A percentile compares a stretch with the other conserved stretches of the same genome.
phyloP scores from a whole-genome alignment of 2,329 filamentous ascomycete genomes.

The Sphaerostilbella broomeana region DNA sequence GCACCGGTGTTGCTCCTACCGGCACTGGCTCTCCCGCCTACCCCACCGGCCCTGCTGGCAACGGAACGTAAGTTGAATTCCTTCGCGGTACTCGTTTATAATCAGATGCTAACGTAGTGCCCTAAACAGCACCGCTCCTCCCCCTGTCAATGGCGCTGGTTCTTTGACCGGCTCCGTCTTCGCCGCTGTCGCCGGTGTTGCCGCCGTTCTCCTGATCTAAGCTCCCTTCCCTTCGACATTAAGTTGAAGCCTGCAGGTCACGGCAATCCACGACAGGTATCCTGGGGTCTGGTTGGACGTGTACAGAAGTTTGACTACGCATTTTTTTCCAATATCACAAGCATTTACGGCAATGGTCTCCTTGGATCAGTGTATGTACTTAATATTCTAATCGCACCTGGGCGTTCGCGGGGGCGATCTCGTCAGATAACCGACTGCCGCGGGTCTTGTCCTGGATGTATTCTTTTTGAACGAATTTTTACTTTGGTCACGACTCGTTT shows the following conservation, averaged over 20 bases:
- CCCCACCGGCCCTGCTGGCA: constrained; percentile 33
- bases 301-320: constrained; percentile 34
- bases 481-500: constrained; percentile 10
- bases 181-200: constrained; percentile 49
- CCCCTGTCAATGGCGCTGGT: constrained; percentile 44
- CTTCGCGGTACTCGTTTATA: neutral
- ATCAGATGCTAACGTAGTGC: neutral
- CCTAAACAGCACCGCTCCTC: constrained; percentile 20
- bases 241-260: constrained; percentile 35
- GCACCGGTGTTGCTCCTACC: constrained; percentile 23
- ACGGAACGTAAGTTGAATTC: constrained; percentile 20
- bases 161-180: constrained; percentile 48
- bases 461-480: constrained; percentile 15
- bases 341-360: constrained; percentile 19
- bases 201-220: constrained; percentile 51
- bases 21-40: constrained; percentile 39
- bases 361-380: constrained; percentile 27
- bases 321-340: constrained; percentile 27
- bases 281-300: constrained; percentile 27
- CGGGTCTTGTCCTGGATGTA: constrained; percentile 17
- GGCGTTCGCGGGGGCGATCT: constrained; percentile 19
- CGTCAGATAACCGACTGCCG: constrained; percentile 14
- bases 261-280: constrained; percentile 33
- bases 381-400: constrained; percentile 43
- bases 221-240: constrained; percentile 28